These are phyloP conservation scores for Tricholoma hemisulphureum DNA, from an alignment of 768 basidiomycete species.

Conservation along the genomic window DNA sequence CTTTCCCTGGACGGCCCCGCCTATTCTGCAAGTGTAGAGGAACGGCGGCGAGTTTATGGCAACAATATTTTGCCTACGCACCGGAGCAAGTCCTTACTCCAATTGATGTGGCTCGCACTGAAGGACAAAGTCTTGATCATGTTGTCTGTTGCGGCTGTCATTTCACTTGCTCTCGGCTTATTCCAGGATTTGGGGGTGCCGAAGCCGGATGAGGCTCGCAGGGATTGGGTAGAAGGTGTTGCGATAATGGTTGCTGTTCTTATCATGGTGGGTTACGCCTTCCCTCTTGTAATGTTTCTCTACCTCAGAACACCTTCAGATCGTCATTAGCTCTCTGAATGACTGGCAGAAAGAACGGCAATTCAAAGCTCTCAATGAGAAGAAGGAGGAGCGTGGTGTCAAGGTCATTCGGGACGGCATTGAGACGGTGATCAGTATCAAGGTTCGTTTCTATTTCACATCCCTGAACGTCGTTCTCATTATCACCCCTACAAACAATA, in stretches of 20 bases:
- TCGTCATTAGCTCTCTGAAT: slow-evolving; percentile 89
- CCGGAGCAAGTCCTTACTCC: slow-evolving; percentile 64
- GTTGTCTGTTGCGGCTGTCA: slow-evolving; percentile 86
- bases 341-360: slow-evolving; percentile 99
- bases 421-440: slow-evolving; percentile 77
- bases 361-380: slow-evolving; percentile 89
- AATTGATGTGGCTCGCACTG: slow-evolving; percentile 81
- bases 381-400: slow-evolving; percentile 91
- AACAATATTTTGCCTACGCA: slow-evolving; percentile 71
- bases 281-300: background rate
- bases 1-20: slow-evolving; percentile 25
- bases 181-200: slow-evolving; percentile 89
- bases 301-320: slow-evolving; percentile 38
- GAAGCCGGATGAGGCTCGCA: slow-evolving; percentile 63
- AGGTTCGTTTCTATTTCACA: slow-evolving; percentile 41
- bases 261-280: slow-evolving; percentile 57
- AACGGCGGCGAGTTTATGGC: slow-evolving; percentile 72
- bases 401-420: slow-evolving; percentile 75
- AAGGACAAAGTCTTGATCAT: slow-evolving; percentile 91
- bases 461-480: slow-evolving; percentile 16
- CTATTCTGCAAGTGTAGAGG: slow-evolving; percentile 51
- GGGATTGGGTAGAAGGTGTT: slow-evolving; percentile 97
- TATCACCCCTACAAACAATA: too few species aligned
- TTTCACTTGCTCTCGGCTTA: slow-evolving; percentile 93
- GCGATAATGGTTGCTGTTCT: slow-evolving; percentile 74